Base-by-base conservation (phyloP, 2,329 filamentous ascomycete genomes). In the Thermomyces lanuginosus region DNA sequence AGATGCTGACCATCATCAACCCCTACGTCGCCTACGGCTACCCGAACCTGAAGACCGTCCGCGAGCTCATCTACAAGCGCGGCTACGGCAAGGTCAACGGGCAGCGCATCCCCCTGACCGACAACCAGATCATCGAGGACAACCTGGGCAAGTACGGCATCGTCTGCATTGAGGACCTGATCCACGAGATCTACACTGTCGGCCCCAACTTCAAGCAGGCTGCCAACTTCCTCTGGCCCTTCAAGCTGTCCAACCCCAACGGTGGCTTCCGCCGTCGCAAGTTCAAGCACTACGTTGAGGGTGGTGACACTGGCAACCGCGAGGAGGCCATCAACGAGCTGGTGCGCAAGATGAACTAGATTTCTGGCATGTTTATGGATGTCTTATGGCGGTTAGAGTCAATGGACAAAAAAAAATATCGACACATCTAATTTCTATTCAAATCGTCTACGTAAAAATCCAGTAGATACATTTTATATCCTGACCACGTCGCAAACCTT, bases 171-270 rank as follows among this genome's bases (percentile, higher is more conserved):
- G 89, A 98, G 69, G 89, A 98, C 66, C 67, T 98, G 46, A 84
- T 98, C 63, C 89, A 98, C 72, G 89, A 98, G 72, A 92, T 92
- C 67, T 86, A 74, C 73, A 92, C 84, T 34, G 89, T 95, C 44
- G 86, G 89, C 57, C 86, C 86, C 69, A 95, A 95, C 76, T 91
- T 89, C 79, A 95, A 93, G 77, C 84, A 93, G 69, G 83, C 81
- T 52, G 73, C 76, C 68, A 98, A 95, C 78, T 95, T 95, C 76
- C 67, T 95, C 46, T 98, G 89, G 89, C 89, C 89, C 56, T 98
- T 98, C 76, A 95, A 98, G 79, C 79, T 98, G 46, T 83, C 74
- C 73, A 93, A 92, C 75, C 89, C 89, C 56, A 95, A 66, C 48
- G 89, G 89, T 60, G 86, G 89, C 42, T 98, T 95, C 82, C 77